Evolutionary conservation across 768 basidiomycete genomes (phyloP).

Genomic region (Phylloporus sp.): DNA sequence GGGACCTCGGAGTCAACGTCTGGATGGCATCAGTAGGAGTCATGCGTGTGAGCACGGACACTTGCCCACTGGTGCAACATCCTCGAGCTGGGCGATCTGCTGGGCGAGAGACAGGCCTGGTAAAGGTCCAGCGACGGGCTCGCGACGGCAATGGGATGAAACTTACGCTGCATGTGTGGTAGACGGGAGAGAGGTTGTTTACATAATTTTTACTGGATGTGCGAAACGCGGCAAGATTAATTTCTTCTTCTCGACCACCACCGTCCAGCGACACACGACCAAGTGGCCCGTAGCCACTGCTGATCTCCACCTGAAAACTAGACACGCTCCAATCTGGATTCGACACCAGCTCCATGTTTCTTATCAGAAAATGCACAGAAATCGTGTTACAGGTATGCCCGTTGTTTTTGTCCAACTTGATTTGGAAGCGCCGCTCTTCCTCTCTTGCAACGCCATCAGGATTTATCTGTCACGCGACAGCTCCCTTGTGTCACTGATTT

Average conservation of each 20-base stretch:
- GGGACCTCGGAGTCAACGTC: conserved; percentile 67
- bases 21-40: conserved; percentile 25
- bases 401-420: conserved; percentile 17
- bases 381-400: conserved; percentile 33
- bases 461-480: conserved; percentile 36
- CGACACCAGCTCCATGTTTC: conserved; percentile 34
- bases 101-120: conserved; percentile 62
- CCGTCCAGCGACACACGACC: conserved; percentile 29
- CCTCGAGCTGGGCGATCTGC: conserved; percentile 78
- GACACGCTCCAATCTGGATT: conserved; percentile 35
- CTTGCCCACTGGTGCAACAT: conserved; percentile 65
- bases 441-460: conserved; percentile 25
- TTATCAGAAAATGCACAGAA: conserved; percentile 37
- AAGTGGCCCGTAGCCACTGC: conserved; percentile 30
- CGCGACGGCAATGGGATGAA: background rate
- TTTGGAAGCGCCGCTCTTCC: conserved; percentile 23
- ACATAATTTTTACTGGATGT: conserved; percentile 31
- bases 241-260: conserved; percentile 29
- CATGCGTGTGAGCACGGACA: conserved; percentile 10
- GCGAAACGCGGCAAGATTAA: conserved; percentile 18
- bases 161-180: conserved; percentile 28
- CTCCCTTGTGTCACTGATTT: conserved; percentile 31
- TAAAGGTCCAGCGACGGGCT: conserved; percentile 2
- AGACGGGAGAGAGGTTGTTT: conserved; percentile 15
- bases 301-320: conserved; percentile 10